These are phyloP conservation scores for Moricandia moricandioides DNA, from an alignment of 345 rosid genomes.

Conservation along the genomic window DNA sequence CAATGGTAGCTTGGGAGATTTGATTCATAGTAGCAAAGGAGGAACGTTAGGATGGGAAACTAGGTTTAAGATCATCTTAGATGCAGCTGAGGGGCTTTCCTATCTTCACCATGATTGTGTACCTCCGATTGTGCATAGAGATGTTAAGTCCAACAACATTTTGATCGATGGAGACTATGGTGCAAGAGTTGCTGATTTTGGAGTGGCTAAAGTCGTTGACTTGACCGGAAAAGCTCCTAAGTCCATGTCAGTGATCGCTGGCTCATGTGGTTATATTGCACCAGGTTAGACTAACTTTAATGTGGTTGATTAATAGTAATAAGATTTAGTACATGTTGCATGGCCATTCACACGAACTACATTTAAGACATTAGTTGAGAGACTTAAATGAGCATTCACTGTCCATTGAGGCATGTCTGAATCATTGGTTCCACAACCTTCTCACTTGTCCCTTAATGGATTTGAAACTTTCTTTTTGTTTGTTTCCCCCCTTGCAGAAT, in stretches of 20 bases:
- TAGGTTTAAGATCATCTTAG: conserved; percentile 72
- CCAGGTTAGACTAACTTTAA: conserved; percentile 63
- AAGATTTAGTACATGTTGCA: conserved; percentile 14
- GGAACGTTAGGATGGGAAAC: conserved; percentile 84
- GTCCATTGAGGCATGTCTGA: conserved; percentile 26
- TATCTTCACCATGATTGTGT: conserved; percentile 95
- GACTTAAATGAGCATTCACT: conserved; percentile 38
- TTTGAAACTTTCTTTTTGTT: neutral
- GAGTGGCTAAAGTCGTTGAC: conserved; percentile 85
- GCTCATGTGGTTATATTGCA: conserved; percentile 98
- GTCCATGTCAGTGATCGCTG: conserved; percentile 95
- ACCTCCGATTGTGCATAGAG: conserved; percentile 93
- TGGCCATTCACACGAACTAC: conserved; percentile 14
- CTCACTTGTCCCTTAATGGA: conserved; percentile 10
- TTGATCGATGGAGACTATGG: conserved; percentile 84
- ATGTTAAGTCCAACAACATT: conserved; percentile 94
- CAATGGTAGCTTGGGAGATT: conserved; percentile 93
- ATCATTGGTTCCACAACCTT: conserved; percentile 32
- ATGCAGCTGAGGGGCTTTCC: conserved; percentile 93
- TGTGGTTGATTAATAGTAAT: neutral
- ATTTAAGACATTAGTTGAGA: conserved; percentile 27
- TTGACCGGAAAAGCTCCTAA: conserved; percentile 64
- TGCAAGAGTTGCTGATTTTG: conserved; percentile 97
- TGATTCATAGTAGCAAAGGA: conserved; percentile 83
- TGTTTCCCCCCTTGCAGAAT: conserved; percentile 51